These are phyloP conservation scores for Rhodocollybia butyracea DNA, from an alignment of 768 basidiomycete genomes.

Conservation along the genomic window DNA sequence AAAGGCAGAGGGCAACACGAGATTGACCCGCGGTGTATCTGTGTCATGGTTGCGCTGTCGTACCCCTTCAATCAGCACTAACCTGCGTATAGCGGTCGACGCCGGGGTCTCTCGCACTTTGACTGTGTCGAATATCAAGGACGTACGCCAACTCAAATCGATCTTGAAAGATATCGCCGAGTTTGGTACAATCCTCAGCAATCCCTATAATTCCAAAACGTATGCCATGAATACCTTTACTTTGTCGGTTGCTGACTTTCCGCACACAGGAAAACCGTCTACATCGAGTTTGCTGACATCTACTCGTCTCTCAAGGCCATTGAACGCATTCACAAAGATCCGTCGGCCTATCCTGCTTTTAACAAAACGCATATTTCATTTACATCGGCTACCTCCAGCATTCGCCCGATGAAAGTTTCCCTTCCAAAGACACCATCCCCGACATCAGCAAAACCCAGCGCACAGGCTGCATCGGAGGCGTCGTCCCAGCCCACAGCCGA, in stretches of 20 bases:
- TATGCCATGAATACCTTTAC: neutral
- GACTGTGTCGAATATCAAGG: neutral
- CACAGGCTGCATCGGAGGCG: neutral
- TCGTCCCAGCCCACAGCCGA: neutral
- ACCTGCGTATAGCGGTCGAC: neutral
- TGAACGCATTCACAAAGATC: neutral
- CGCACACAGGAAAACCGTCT: neutral
- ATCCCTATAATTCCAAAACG: neutral
- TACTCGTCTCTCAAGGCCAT: neutral
- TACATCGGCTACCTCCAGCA: neutral
- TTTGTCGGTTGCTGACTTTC: neutral
- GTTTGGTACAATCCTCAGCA: neutral
- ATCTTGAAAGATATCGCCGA: neutral
- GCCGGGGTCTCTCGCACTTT: constrained; percentile 1
- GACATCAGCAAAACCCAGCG: neutral
- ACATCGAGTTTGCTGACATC: constrained; percentile 2
- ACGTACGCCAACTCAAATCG: neutral
- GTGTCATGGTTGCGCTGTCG: neutral
- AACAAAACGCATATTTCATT: neutral
- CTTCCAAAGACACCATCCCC: no score
- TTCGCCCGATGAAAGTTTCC: neutral
- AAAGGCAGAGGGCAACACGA: neutral
- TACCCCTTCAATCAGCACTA: neutral
- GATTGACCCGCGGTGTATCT: neutral
- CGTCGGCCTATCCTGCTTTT: constrained; percentile 1